A percentile compares a stretch with the other conserved stretches of the same genome.
Conservation (phyloP, 2,329 filamentous ascomycete genomes). For the Trichoderma koningiopsis region DNA sequence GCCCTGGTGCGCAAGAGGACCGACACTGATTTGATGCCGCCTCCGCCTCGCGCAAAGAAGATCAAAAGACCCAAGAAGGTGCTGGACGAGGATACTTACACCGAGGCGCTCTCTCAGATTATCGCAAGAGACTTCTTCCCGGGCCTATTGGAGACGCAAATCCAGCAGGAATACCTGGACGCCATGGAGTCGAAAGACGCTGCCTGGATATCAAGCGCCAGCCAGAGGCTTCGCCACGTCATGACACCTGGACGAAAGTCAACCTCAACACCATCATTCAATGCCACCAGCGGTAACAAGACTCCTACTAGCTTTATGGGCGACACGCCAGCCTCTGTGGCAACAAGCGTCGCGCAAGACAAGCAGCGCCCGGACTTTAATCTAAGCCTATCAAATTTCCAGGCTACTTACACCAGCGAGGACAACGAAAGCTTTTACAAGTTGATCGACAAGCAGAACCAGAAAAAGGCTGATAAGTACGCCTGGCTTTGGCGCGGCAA, state of each 20-base stretch:
- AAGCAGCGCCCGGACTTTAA: constrained; percentile 66
- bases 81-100: constrained; percentile 93
- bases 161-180: constrained; percentile 88
- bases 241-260: constrained; percentile 72
- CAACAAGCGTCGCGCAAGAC: constrained; percentile 41
- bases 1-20: constrained; percentile 70
- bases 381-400: constrained; percentile 82
- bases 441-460: constrained; percentile 86
- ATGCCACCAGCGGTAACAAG: constrained; percentile 38
- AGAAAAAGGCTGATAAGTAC: constrained; percentile 80
- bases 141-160: constrained; percentile 80
- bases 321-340: constrained; percentile 71
- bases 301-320: constrained; percentile 70
- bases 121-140: constrained; percentile 98
- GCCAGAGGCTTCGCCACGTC: constrained; percentile 69
- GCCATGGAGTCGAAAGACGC: constrained; percentile 84
- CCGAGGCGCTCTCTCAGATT: constrained; percentile 85
- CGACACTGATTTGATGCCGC: constrained; percentile 76
- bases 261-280: constrained; percentile 31
- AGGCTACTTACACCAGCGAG: constrained; percentile 92
- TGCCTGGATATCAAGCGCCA: constrained; percentile 83
- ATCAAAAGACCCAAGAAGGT: constrained; percentile 89
- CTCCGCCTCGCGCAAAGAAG: constrained; percentile 79
- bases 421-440: constrained; percentile 98
- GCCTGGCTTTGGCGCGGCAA: constrained; percentile 88